phyloP scores from a whole-genome alignment of 768 basidiomycete genomes.

The Mycena chlorophos region DNA sequence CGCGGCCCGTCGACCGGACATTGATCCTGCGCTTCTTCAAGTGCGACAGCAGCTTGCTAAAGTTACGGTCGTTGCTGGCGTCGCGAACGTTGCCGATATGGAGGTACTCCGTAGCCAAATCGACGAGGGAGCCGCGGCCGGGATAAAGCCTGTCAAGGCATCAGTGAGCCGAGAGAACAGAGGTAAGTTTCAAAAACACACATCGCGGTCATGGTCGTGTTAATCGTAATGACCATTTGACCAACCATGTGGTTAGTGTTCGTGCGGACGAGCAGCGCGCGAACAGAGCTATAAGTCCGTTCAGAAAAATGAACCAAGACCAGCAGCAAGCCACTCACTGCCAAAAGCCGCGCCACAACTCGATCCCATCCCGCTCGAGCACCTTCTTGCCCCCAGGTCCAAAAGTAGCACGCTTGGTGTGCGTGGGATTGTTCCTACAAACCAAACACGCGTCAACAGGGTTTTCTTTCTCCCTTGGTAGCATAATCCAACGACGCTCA shows the following conservation, averaged over 20 bases:
- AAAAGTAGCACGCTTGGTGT: conserved; percentile 50
- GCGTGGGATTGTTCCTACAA: conserved; percentile 40
- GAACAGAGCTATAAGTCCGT: conserved; percentile 40
- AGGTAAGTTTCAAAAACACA: conserved; percentile 27
- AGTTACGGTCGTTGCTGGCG: too few relatives aligned
- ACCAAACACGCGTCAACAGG: neutral
- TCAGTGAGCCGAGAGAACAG: neutral
- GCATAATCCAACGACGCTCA: too few relatives aligned
- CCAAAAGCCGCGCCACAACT: conserved; percentile 50
- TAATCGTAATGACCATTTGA: conserved; percentile 46
- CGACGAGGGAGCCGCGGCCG: conserved; percentile 28
- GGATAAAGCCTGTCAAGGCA: neutral
- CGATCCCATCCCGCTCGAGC: conserved; percentile 35
- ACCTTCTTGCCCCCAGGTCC: conserved; percentile 13
- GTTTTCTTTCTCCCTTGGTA: neutral
- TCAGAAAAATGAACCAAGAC: neutral
- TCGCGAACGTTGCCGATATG: neutral
- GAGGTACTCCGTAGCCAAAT: conserved; percentile 25
- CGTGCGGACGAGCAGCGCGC: conserved; percentile 25
- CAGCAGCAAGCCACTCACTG: conserved; percentile 38
- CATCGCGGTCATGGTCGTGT: conserved; percentile 48
- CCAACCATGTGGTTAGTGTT: conserved; percentile 27
- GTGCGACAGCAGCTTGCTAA: conserved; percentile 36
- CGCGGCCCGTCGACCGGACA: conserved; percentile 12
- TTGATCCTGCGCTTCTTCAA: conserved; percentile 36